Percentiles rank a stretch among this genome's conserved stretches.
Evolutionary conservation across 768 basidiomycete species (phyloP).

Genomic region (Boletus coccyginus): DNA sequence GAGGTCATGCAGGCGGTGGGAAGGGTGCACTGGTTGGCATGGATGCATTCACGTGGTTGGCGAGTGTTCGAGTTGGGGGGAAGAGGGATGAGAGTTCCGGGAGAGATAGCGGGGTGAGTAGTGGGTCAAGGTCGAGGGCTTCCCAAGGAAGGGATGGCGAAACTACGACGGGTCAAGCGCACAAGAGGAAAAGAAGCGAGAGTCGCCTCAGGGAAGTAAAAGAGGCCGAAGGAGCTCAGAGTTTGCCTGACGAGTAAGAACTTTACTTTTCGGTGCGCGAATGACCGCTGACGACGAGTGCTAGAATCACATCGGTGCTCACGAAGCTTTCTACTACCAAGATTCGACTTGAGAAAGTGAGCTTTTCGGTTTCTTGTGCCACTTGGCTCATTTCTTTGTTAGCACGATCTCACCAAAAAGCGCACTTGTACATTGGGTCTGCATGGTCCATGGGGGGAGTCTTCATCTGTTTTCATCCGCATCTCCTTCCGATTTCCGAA

Average conservation of each 20-base stretch:
- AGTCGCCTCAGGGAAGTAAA: conserved; percentile 36
- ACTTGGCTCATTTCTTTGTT: conserved; percentile 5
- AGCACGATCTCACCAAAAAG: conserved; percentile 69
- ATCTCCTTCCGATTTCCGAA: conserved; percentile 88
- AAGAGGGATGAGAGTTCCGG: conserved; percentile 56
- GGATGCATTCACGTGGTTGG: conserved; percentile 70
- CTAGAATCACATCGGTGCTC: conserved; percentile 71
- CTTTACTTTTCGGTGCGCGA: not conserved
- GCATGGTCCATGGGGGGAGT: conserved; percentile 90
- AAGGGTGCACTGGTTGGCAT: conserved; percentile 60
- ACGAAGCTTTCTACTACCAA: conserved; percentile 63
- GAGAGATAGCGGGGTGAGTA: conserved; percentile 46
- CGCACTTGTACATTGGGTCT: conserved; percentile 84
- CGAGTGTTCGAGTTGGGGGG: conserved; percentile 65
- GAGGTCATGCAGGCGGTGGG: conserved; percentile 44
- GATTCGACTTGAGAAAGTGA: conserved; percentile 83
- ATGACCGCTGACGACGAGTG: not conserved
- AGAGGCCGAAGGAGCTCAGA: conserved; percentile 41
- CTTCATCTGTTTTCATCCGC: conserved; percentile 79
- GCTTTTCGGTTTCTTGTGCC: conserved; percentile 5
- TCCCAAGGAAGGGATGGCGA: conserved; percentile 23
- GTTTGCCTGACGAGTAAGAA: conserved; percentile 72
- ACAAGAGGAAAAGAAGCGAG: conserved; percentile 44
- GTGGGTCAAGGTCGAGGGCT: conserved; percentile 41
- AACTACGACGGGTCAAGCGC: conserved; percentile 1